Base-by-base conservation (phyloP, 2,329 filamentous ascomycete genomes). In the Dactylellina sp. region DNA sequence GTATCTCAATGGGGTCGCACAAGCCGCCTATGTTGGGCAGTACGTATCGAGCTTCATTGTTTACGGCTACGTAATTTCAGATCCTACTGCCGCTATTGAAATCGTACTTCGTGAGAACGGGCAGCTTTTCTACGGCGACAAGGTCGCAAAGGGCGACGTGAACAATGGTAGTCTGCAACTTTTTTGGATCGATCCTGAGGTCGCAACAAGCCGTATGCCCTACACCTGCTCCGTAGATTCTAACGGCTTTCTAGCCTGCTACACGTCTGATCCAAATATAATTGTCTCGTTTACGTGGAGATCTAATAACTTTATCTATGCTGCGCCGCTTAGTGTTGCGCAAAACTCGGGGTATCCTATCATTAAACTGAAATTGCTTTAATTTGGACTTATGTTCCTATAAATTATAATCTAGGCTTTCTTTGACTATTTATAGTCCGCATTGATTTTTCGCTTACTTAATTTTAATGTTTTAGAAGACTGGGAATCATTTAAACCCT, bases 261-360 rank as follows among this genome's bases (percentile, higher is more conserved):
- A 14, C 22, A 39, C 22, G 18, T 24, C 18, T n/a, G 18, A 39
- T 40, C 42, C 24, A n/a, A 40, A 2, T 11, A 18, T 18, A 24
- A 22, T n/a, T 25, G 2, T 12, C 7, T 5, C 4, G 44, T 35
- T 60, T 20, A 25, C n/a, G 11, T 49, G 37, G 37, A 12, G 37
- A 40, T 22, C 18, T 18, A 47, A 47, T 47, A 47, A 47, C 22
- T 47, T 47, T 47, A 25, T 47, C 5, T 47, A 47, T 47, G 44
- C 16, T 47, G 44, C 18, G 44, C 16, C 12, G n/a, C 44, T 20
- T 22, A 25, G 16, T 47, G 28, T 32, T 32, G 28, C 28, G 2
- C 44, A 9, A 14, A 47, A 20, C 44, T 4, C 44, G 18, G 44
- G 44, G 2, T 47, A 47, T 47, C 18, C 6, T 47, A 20, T 9